These are phyloP conservation scores for Ophiocordyceps camponoti-saundersi DNA, from an alignment of 2,329 filamentous ascomycete species.

Conservation along the genomic window DNA sequence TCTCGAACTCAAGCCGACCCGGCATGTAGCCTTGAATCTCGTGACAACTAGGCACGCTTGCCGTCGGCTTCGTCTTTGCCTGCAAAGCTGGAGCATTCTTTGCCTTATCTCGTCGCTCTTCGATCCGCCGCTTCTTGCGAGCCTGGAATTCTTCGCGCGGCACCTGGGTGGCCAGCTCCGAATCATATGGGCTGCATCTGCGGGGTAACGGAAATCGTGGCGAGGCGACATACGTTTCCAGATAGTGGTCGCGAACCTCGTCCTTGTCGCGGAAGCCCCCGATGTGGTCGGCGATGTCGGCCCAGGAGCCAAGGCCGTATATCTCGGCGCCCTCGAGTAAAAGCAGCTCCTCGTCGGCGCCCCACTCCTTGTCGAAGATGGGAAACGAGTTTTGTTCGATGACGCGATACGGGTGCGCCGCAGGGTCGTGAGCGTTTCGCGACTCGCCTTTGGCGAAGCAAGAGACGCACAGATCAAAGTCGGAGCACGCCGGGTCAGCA, in stretches of 20 bases:
- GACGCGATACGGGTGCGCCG: constrained; percentile 75
- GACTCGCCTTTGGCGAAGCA: constrained; percentile 76
- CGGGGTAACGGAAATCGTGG: constrained; percentile 73
- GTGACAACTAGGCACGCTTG: constrained; percentile 88
- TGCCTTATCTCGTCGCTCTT: constrained; percentile 73
- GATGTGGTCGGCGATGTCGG: constrained; percentile 95
- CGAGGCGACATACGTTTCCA: constrained; percentile 73
- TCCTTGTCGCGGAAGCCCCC: constrained; percentile 89
- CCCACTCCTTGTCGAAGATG: constrained; percentile 90
- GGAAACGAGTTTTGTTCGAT: constrained; percentile 98
- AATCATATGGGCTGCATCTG: constrained; percentile 69
- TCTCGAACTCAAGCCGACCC: constrained; percentile 91
- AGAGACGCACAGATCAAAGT: constrained; percentile 92
- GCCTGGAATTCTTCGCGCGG: constrained; percentile 86
- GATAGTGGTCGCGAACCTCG: constrained; percentile 89
- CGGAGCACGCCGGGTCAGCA: constrained; percentile 64
- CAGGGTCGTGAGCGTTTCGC: constrained; percentile 72
- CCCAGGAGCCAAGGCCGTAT: constrained; percentile 93
- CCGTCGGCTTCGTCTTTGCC: constrained; percentile 89
- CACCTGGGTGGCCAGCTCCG: constrained; percentile 58
- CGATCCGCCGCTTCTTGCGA: constrained; percentile 82
- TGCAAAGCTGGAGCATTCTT: constrained; percentile 71
- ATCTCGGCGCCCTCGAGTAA: constrained; percentile 88
- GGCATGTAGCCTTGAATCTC: constrained; percentile 99
- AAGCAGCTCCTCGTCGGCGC: constrained; percentile 89